phyloP scores from a whole-genome alignment of 768 basidiomycete species.

The Rhodotorula kratochvilovae region DNA sequence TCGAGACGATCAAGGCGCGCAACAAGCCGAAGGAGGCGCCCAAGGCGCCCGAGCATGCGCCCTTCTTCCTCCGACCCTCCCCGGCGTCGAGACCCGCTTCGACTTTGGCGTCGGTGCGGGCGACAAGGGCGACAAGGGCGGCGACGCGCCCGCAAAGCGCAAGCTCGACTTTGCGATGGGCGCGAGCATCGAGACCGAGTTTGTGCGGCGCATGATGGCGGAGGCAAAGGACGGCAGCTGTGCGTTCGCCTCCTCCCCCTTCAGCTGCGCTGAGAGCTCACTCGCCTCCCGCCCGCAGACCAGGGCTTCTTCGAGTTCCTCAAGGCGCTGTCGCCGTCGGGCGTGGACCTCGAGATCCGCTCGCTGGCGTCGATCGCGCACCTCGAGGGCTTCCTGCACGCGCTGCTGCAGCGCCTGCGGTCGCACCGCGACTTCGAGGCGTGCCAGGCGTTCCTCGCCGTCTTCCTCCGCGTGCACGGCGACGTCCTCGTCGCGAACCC shows the following conservation, averaged over 20 bases:
- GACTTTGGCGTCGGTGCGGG: slow-evolving; percentile 51
- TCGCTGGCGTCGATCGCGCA: slow-evolving; percentile 64
- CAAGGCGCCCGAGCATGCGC: slow-evolving; percentile 89
- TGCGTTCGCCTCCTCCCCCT: slow-evolving; percentile 51
- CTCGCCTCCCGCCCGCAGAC: slow-evolving; percentile 52
- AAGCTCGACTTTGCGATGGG: slow-evolving; percentile 54
- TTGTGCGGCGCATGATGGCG: slow-evolving; percentile 61
- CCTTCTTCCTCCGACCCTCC: slow-evolving; percentile 90
- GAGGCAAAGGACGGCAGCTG: slow-evolving; percentile 63
- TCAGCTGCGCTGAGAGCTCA: not conserved
- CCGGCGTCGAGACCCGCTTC: slow-evolving; percentile 80
- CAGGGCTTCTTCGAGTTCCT: slow-evolving; percentile 76
- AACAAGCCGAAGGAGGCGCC: slow-evolving; percentile 96
- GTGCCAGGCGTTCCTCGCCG: slow-evolving; percentile 77
- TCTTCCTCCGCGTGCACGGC: slow-evolving; percentile 78
- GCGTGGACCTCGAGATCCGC: slow-evolving; percentile 83
- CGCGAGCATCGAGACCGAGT: slow-evolving; percentile 61
- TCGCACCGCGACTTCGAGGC: slow-evolving; percentile 92
- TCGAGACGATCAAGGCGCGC: slow-evolving; percentile 89
- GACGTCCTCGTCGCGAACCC: slow-evolving; percentile 67
- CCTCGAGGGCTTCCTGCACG: slow-evolving; percentile 65
- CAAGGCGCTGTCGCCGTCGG: slow-evolving; percentile 82
- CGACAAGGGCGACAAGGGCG: slow-evolving; percentile 47
- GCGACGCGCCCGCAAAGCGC: slow-evolving; percentile 53
- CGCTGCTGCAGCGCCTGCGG: slow-evolving; percentile 65